phyloP scores from a whole-genome alignment of 352 stramenopile genomes.

The Phytopythium delawarense region DNA sequence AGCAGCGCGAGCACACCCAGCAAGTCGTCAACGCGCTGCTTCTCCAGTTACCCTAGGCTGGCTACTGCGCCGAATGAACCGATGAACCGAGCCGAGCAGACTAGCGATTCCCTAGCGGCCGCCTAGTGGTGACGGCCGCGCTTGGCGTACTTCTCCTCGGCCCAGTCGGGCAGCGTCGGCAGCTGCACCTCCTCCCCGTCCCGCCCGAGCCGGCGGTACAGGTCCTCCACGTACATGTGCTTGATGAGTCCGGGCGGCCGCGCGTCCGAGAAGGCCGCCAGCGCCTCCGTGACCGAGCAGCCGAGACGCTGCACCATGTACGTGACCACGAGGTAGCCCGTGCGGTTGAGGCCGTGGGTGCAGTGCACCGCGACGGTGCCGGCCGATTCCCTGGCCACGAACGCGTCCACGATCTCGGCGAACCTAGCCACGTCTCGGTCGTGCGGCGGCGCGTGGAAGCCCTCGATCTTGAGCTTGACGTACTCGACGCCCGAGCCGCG shows the following conservation, averaged over 20 bases:
- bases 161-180: slow-evolving; percentile 59
- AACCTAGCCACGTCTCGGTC: slow-evolving; percentile 53
- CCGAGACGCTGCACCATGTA: slow-evolving; percentile 62
- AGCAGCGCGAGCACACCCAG: slow-evolving; percentile 40
- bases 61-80: neutral
- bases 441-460: slow-evolving; percentile 50
- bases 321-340: slow-evolving; percentile 67
- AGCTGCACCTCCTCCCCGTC: slow-evolving; percentile 36
- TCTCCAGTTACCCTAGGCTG: slow-evolving; percentile 19
- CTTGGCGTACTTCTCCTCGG: slow-evolving; percentile 56
- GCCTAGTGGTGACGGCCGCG: slow-evolving; percentile 10
- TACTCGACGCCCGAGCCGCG: slow-evolving; percentile 46
- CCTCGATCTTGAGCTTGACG: slow-evolving; percentile 75
- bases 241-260: slow-evolving; percentile 77
- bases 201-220: slow-evolving; percentile 46
- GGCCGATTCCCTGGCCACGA: slow-evolving; percentile 30
- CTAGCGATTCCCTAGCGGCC: neutral
- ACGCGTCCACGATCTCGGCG: slow-evolving; percentile 58
- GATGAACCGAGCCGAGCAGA: neutral
- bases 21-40: slow-evolving; percentile 20
- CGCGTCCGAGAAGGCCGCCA: slow-evolving; percentile 58
- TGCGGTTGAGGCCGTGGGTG: slow-evolving; percentile 77
- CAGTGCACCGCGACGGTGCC: slow-evolving; percentile 71
- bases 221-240: slow-evolving; percentile 77
- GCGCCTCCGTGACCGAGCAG: slow-evolving; percentile 46